Conservation (phyloP, 768 basidiomycete species). For the Kockovaella imperatae region DNA sequence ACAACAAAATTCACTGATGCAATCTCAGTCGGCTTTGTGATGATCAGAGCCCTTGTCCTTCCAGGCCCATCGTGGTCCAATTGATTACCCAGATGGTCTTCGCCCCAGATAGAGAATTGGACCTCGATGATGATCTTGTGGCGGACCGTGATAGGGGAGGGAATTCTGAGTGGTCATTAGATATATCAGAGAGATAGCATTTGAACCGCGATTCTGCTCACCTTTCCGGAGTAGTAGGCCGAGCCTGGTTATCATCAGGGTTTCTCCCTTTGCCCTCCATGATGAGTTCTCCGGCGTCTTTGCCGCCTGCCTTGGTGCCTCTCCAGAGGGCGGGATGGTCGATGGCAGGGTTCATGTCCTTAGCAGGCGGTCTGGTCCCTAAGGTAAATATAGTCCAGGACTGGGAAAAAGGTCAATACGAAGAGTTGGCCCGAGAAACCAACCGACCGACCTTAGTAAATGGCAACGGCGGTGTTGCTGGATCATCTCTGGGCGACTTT, state of each 20-base stretch:
- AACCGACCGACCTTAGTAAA: not conserved
- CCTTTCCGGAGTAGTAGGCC: conserved; percentile 26
- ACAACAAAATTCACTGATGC: conserved; percentile 22
- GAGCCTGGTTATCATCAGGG: conserved; percentile 24
- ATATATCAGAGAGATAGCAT: not conserved
- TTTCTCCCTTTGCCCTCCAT: conserved; percentile 19
- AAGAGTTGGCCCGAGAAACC: not conserved
- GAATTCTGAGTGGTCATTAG: not conserved
- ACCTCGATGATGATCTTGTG: conserved; percentile 28
- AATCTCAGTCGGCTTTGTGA: conserved; percentile 20
- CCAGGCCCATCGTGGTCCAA: conserved; percentile 16
- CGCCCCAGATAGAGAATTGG: conserved; percentile 29
- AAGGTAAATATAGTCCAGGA: not conserved
- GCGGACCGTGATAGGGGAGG: conserved; percentile 15
- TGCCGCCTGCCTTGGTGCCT: conserved; percentile 5
- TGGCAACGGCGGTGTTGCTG: conserved; percentile 6
- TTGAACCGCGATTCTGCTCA: conserved; percentile 12
- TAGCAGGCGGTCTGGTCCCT: conserved; percentile 2
- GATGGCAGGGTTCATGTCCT: not conserved
- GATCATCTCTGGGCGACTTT: conserved; percentile 14
- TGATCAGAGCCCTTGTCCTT: conserved; percentile 18
- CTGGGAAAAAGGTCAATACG: not conserved
- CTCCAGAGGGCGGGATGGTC: not conserved
- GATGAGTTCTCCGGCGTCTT: conserved; percentile 12
- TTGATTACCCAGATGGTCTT: conserved; percentile 15